Base-by-base conservation (phyloP, 2,329 filamentous ascomycete genomes). In the Sphaerulina musiva region DNA sequence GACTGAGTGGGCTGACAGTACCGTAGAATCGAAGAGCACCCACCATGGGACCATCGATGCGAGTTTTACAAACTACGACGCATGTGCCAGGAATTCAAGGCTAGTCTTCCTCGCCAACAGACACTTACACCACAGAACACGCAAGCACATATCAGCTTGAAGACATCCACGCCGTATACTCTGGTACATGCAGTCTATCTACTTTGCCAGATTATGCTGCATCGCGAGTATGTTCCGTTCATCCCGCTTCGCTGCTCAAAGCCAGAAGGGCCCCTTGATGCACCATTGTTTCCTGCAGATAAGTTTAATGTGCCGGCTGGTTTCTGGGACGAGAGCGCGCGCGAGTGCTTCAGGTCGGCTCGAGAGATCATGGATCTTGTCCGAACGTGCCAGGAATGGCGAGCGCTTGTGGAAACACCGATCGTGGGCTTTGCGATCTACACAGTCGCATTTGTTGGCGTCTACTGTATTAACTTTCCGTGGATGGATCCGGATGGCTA, bases 181-280 rank as follows among this genome's bases (percentile, higher is more conserved):
- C 77, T 85, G 3, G 72, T 89, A 51, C 85, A 89, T 62, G 82
- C 83, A 61, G 77, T 87, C 0, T 79, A 81, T 55, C 78, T 80
- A 1, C 73, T 87, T 2, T 87, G 82, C 65, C 77, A 79, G 53
- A 83, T 89, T 58, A 81, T 86, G 72, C 74, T 87, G 29, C 82
- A 86, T 63, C 76, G 84, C 57, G 83, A 87, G 65, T 86, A 84
- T 57, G 76, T 87, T 26, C 83, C 84, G 0, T 86, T 85, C 63
- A 76, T 85, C 12, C 81, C 84, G 1, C 73, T 85, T 43, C 71
- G 73, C 14, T 74, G 73, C 59, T 63, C 68, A 20, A 75, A 76
- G 60, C 79, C 79, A 2, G 64, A 73, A 43, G 80, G 80, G 2
- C 84, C 84, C 0, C 68, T 86, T 9, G 84, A 86, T 60, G 74